phyloP scores from a whole-genome alignment of 352 stramenopile species.

The Globisporangium viniferum region DNA sequence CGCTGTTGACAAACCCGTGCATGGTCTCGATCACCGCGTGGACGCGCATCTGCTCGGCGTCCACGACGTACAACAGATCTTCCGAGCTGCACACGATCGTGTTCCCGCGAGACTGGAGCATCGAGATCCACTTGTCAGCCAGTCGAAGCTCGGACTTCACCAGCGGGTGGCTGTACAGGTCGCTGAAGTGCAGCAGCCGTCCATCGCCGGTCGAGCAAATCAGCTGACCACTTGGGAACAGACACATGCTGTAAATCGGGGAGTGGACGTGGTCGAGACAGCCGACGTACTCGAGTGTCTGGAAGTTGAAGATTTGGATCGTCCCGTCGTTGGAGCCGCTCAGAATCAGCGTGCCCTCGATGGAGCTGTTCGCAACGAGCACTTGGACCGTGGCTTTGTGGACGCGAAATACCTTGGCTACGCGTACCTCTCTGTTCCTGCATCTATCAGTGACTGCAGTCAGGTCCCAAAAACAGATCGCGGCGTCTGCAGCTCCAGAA shows the following conservation, averaged over 20 bases:
- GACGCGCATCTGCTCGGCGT: slow-evolving; percentile 36
- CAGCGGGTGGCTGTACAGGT: slow-evolving; percentile 17
- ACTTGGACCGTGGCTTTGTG: slow-evolving; percentile 60
- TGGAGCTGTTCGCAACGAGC: slow-evolving; percentile 20
- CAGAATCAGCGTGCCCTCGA: slow-evolving; percentile 29
- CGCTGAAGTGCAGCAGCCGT: slow-evolving; percentile 42
- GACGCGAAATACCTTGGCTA: slow-evolving; percentile 29
- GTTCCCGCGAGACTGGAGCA: slow-evolving; percentile 40
- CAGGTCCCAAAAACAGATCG: slow-evolving; percentile 57
- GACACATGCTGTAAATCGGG: slow-evolving; percentile 50
- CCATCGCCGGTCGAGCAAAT: slow-evolving; percentile 69
- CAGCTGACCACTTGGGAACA: slow-evolving; percentile 28
- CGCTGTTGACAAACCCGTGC: slow-evolving; percentile 65
- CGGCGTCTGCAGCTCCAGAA: slow-evolving; percentile 53
- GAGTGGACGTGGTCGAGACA: slow-evolving; percentile 39
- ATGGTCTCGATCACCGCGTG: slow-evolving; percentile 37
- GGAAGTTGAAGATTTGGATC: slow-evolving; percentile 63
- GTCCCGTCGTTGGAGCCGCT: slow-evolving; percentile 73
- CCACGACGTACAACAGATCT: slow-evolving; percentile 55
- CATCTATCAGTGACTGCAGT: slow-evolving; percentile 2
- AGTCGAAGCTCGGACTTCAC: slow-evolving; percentile 38
- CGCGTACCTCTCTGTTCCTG: slow-evolving; percentile 15
- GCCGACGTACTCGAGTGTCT: slow-evolving; percentile 39
- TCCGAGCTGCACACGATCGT: slow-evolving; percentile 55
- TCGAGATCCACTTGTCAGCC: slow-evolving; percentile 58